Percentiles rank a stretch among this genome's conserved stretches.
Conservation (phyloP, 371 early-diverging fungal genomes). For the Haplosporangium sp. region DNA sequence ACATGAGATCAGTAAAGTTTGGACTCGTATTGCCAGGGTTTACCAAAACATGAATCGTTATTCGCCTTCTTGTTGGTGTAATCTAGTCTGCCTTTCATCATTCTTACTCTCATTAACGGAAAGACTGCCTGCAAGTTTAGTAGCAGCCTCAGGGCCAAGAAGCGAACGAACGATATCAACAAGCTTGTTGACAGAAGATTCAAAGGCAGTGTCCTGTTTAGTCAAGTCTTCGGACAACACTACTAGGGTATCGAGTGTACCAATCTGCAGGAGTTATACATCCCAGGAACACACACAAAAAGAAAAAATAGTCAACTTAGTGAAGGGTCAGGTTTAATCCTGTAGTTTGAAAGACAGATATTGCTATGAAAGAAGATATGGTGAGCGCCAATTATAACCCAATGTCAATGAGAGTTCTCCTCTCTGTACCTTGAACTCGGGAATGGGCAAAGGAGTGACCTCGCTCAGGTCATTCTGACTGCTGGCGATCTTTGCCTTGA, state of each 20-base stretch:
- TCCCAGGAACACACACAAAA: constrained; percentile 3
- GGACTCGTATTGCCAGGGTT: not conserved
- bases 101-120: constrained; percentile 86
- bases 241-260: constrained; percentile 93
- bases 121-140: constrained; percentile 68
- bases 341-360: no score
- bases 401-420: not conserved
- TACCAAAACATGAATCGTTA: not conserved
- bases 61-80: no score
- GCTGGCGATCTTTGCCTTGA: constrained; percentile 56
- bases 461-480: constrained; percentile 65
- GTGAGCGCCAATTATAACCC: not conserved
- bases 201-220: constrained; percentile 85
- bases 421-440: constrained; percentile 75
- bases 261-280: constrained; percentile 72
- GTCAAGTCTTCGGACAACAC: constrained; percentile 92
- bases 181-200: constrained; percentile 81
- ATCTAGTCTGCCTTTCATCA: not conserved
- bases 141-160: constrained; percentile 62
- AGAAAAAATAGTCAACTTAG: not conserved
- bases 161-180: constrained; percentile 83
- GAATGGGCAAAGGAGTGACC: constrained; percentile 73
- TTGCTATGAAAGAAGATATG: not conserved
- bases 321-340: not conserved
- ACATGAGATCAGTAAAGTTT: not conserved